Percentiles rank a stretch among this genome's conserved stretches.
These are phyloP conservation scores for Conoideocrella luteorostrata DNA, from an alignment of 2,329 filamentous ascomycete genomes.

Conservation along the genomic window DNA sequence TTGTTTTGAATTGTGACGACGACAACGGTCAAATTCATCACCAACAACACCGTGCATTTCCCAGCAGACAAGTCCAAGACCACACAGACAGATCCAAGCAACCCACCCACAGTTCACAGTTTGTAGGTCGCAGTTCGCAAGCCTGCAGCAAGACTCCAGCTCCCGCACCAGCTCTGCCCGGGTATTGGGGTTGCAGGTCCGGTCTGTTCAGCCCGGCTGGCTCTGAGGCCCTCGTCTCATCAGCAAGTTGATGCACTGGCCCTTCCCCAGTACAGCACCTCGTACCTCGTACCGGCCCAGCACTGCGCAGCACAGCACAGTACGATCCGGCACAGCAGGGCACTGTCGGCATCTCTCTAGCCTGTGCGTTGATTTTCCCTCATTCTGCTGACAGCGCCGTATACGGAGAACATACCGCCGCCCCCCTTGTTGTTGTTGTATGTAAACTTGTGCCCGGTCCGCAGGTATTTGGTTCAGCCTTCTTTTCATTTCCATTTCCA, in stretches of 20 bases:
- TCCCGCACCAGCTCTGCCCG: neutral
- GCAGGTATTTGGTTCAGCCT: neutral
- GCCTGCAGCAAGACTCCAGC: neutral
- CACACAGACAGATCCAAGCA: neutral
- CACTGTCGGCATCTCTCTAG: too few relatives aligned
- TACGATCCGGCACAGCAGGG: too few relatives aligned
- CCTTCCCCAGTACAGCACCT: too few relatives aligned
- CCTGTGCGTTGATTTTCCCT: too few relatives aligned
- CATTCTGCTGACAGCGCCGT: too few relatives aligned
- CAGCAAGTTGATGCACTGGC: too few relatives aligned
- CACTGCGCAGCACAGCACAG: too few relatives aligned
- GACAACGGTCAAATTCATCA: neutral
- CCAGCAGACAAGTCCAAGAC: neutral
- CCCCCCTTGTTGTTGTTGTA: neutral
- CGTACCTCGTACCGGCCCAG: too few relatives aligned
- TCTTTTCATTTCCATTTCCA: neutral
- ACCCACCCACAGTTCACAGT: neutral
- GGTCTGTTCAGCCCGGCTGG: too few relatives aligned
- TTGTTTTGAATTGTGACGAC: conserved; percentile 1
- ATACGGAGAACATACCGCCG: too few relatives aligned
- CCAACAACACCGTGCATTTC: neutral
- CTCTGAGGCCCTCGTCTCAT: too few relatives aligned
- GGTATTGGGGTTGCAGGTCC: too few relatives aligned
- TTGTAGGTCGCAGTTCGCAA: neutral
- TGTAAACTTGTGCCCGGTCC: neutral